Evolutionary conservation across 2,329 filamentous ascomycete genomes (phyloP).

Genomic region (Venturia aucupariae): DNA sequence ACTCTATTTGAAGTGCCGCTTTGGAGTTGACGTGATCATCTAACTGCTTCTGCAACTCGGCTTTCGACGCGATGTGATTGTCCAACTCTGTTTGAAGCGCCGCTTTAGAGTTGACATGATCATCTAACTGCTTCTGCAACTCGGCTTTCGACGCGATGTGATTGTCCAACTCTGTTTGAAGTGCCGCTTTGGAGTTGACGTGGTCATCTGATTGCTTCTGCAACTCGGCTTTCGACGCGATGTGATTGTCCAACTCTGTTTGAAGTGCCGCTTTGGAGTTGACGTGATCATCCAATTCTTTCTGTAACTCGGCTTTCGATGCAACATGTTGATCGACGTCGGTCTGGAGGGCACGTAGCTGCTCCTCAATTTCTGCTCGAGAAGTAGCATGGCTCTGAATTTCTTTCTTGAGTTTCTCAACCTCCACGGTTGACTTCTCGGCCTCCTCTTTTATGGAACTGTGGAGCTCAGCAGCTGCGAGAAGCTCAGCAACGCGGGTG

Average conservation of each 20-base stretch:
- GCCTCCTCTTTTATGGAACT: neutral
- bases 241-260: neutral
- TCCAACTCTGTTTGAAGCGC: slow-evolving; percentile 2
- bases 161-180: neutral
- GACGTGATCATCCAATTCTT: neutral
- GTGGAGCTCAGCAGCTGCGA: slow-evolving; percentile 1
- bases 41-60: neutral
- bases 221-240: neutral
- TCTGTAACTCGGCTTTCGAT: neutral
- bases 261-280: slow-evolving; percentile 3
- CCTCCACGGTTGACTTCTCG: neutral
- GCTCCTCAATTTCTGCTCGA: neutral
- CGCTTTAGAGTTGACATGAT: slow-evolving; percentile 7
- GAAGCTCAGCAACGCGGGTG: slow-evolving; percentile 7
- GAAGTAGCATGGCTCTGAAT: neutral
- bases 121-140: neutral
- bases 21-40: neutral
- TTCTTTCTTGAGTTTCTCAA: neutral
- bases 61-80: neutral
- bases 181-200: neutral
- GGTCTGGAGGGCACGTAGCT: neutral
- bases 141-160: slow-evolving; percentile 3
- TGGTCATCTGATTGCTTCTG: neutral
- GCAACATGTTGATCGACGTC: neutral
- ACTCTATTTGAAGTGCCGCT: neutral